phyloP scores from a whole-genome alignment of 169 alveolate species.

The Eimeria mitis region DNA sequence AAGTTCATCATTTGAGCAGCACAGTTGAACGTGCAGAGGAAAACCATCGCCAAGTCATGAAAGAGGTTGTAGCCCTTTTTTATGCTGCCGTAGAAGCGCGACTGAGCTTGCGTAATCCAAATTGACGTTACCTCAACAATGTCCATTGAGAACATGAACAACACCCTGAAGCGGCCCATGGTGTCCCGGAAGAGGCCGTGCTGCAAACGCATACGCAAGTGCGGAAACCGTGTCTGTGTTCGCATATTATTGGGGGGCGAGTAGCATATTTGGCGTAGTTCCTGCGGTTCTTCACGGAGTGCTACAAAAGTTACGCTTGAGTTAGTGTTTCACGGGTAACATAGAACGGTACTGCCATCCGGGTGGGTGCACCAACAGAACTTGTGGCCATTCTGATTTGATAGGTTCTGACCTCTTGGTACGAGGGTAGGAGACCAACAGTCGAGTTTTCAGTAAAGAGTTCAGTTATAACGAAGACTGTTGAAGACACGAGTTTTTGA shows the following conservation, averaged over 20 bases:
- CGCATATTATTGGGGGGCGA: background rate
- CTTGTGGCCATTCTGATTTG: background rate
- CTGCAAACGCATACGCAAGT: constrained; percentile 60
- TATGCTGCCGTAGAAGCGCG: constrained; percentile 76
- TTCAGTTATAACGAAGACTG: constrained; percentile 67
- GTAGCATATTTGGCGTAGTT: background rate
- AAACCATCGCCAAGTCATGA: constrained; percentile 63
- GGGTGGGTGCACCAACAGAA: background rate
- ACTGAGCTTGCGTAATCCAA: constrained; percentile 51
- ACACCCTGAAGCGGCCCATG: constrained; percentile 76
- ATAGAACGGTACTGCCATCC: background rate
- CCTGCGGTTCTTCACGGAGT: background rate
- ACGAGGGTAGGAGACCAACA: constrained; percentile 78
- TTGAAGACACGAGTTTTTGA: constrained; percentile 73
- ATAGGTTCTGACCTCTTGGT: constrained; percentile 45
- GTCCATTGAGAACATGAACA: constrained; percentile 70
- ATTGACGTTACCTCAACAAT: constrained; percentile 44
- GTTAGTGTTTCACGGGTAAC: background rate
- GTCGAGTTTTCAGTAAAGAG: constrained; percentile 49
- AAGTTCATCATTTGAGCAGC: constrained; percentile 69
- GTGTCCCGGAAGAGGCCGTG: constrained; percentile 66
- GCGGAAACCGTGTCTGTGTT: background rate
- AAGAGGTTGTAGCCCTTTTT: constrained; percentile 72
- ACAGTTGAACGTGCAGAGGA: constrained; percentile 73
- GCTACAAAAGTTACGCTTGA: background rate